phyloP scores from a whole-genome alignment of 1,139 yeast species.

The Hyphopichia buzzinii region DNA sequence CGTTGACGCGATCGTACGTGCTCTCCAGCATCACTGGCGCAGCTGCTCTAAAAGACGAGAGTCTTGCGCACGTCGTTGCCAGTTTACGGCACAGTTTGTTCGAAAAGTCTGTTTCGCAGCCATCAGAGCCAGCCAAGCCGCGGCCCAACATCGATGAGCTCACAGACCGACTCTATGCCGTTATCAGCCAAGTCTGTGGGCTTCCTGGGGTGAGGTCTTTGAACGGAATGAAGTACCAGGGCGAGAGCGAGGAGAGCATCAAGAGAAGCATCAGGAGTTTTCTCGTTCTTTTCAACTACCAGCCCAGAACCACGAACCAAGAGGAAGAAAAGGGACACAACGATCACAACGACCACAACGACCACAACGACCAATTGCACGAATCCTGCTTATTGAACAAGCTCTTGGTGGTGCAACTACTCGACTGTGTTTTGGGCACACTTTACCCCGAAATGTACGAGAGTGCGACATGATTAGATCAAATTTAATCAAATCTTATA shows the following conservation, averaged over 20 bases:
- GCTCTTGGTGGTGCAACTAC: constrained; percentile 25
- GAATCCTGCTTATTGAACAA: constrained; percentile 24
- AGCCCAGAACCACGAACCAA: constrained; percentile 1
- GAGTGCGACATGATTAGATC: too few relatives aligned
- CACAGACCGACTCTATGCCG: constrained; percentile 14
- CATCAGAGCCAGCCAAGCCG: background rate
- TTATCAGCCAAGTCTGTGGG: too few relatives aligned
- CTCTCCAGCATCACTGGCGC: constrained; percentile 15
- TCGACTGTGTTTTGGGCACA: constrained; percentile 29
- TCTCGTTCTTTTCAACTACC: constrained; percentile 21
- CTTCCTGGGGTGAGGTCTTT: too few relatives aligned
- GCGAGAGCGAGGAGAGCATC: constrained; percentile 17
- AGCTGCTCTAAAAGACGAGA: constrained; percentile 14
- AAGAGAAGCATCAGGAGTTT: constrained; percentile 14
- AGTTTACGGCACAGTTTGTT: constrained; percentile 21
- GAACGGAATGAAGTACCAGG: too few relatives aligned
- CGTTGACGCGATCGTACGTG: constrained; percentile 13
- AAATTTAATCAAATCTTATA: too few relatives aligned
- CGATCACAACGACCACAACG: too few relatives aligned
- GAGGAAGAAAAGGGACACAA: too few relatives aligned
- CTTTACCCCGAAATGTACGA: too few relatives aligned
- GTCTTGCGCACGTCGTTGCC: constrained; percentile 16
- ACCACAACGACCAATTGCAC: constrained; percentile 7
- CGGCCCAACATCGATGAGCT: constrained; percentile 11
- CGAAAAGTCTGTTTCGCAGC: constrained; percentile 6